phyloP scores from a whole-genome alignment of 768 basidiomycete species.

The Lactarius akahatsu region DNA sequence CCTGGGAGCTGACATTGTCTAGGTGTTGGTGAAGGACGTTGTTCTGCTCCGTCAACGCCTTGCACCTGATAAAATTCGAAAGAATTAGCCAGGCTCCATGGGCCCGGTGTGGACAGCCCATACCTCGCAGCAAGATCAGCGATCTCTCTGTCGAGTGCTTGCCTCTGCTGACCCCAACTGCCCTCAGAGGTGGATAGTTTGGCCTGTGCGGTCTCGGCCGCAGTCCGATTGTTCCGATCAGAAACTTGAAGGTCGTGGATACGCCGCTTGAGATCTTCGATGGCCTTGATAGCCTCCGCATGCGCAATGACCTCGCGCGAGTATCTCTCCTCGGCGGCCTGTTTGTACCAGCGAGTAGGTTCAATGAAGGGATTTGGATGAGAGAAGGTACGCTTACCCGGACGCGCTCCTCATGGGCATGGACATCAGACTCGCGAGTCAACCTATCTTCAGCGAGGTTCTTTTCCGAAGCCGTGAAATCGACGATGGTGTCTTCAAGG shows the following conservation, averaged over 20 bases:
- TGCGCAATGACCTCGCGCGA: conserved; percentile 80
- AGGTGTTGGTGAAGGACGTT: conserved; percentile 76
- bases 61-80: conserved; percentile 46
- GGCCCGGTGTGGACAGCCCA: conserved; percentile 21
- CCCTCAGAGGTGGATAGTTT: conserved; percentile 69
- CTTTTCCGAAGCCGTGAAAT: conserved; percentile 74
- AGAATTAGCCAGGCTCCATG: conserved; percentile 1
- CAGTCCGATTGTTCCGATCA: conserved; percentile 57
- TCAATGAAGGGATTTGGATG: background rate
- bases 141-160: conserved; percentile 75
- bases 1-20: conserved; percentile 79
- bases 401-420: conserved; percentile 64
- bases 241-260: conserved; percentile 51
- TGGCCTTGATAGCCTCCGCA: conserved; percentile 77
- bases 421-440: conserved; percentile 64
- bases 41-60: conserved; percentile 77
- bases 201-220: conserved; percentile 71
- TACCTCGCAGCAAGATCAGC: conserved; percentile 70
- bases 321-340: conserved; percentile 76
- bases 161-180: conserved; percentile 81
- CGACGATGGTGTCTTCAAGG: conserved; percentile 79
- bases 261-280: conserved; percentile 64
- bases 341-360: conserved; percentile 34
- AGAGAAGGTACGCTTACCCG: conserved; percentile 44
- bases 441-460: conserved; percentile 60